Evolutionary conservation across 2,329 filamentous ascomycete species (phyloP).

Genomic region (Phaeophleospora eucalypticola): DNA sequence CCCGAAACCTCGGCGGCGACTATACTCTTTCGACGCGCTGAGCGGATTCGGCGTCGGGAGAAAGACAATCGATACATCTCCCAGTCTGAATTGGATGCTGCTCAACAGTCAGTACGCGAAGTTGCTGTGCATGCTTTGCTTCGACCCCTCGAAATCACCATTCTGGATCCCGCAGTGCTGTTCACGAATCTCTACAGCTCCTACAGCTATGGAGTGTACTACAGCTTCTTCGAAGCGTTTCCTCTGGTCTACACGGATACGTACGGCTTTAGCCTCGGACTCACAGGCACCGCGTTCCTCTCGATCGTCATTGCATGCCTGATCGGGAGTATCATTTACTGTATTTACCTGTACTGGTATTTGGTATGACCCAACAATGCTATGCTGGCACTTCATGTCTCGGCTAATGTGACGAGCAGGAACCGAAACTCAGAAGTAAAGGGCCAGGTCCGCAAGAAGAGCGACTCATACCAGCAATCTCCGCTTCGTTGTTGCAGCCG

Average conservation of each 20-base stretch:
- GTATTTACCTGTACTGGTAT: conserved; percentile 23
- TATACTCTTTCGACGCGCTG: conserved; percentile 53
- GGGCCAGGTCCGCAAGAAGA: conserved; percentile 26
- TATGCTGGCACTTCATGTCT: too few relatives aligned
- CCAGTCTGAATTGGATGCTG: conserved; percentile 38
- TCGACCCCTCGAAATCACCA: conserved; percentile 54
- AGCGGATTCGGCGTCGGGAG: conserved; percentile 53
- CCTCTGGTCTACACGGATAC: conserved; percentile 45
- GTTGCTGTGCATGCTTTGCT: conserved; percentile 51
- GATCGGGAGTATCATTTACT: conserved; percentile 25
- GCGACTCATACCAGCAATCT: conserved; percentile 26
- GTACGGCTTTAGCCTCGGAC: conserved; percentile 39
- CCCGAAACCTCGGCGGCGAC: conserved; percentile 59
- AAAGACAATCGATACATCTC: conserved; percentile 48
- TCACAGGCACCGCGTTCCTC: conserved; percentile 33
- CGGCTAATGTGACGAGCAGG: conserved; percentile 27
- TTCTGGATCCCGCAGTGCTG: conserved; percentile 51
- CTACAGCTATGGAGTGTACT: conserved; percentile 54
- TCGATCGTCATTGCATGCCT: conserved; percentile 29
- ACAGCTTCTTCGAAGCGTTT: conserved; percentile 62
- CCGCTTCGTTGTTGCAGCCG: conserved; percentile 25
- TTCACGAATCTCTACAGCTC: conserved; percentile 57
- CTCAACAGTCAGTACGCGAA: conserved; percentile 44
- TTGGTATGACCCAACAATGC: conserved; percentile 2
- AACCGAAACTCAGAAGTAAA: conserved; percentile 15